phyloP scores from a whole-genome alignment of 2,329 filamentous ascomycete species.

The Zymoseptoria tritici region DNA sequence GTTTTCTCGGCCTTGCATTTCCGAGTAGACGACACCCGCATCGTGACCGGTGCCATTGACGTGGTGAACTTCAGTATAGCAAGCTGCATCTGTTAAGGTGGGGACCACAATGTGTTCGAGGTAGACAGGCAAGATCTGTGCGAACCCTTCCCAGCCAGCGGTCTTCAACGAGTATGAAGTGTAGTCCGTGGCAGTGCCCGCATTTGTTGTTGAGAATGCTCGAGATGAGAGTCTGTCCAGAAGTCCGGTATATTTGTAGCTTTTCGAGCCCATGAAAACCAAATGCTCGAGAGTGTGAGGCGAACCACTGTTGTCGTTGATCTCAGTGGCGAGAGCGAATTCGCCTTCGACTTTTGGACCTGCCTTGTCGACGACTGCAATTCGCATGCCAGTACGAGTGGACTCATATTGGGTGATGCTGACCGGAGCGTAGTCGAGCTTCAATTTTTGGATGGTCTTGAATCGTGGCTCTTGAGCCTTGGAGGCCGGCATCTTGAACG shows the following conservation, averaged over 20 bases:
- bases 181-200: constrained; percentile 94
- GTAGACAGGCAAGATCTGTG: constrained; percentile 89
- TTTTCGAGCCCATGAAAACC: constrained; percentile 68
- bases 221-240: constrained; percentile 89
- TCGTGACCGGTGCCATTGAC: constrained; percentile 89
- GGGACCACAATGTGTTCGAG: constrained; percentile 89
- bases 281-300: constrained; percentile 51
- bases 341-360: constrained; percentile 94
- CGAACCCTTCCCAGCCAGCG: constrained; percentile 94
- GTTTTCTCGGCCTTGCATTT: constrained; percentile 96
- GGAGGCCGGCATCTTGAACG: constrained; percentile 22
- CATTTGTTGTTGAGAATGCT: constrained; percentile 90
- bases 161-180: constrained; percentile 94
- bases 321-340: constrained; percentile 93
- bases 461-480: constrained; percentile 52
- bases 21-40: constrained; percentile 82
- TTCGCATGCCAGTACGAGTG: constrained; percentile 85
- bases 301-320: constrained; percentile 92
- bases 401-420: constrained; percentile 94
- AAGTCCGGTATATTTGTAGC: constrained; percentile 88
- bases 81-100: constrained; percentile 84
- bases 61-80: constrained; percentile 94
- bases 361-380: constrained; percentile 83
- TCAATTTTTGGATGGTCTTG: constrained; percentile 76
- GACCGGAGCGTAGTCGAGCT: constrained; percentile 81